These are phyloP conservation scores for Ogataea kodamae DNA, from an alignment of 805 yeast species.

Conservation along the genomic window DNA sequence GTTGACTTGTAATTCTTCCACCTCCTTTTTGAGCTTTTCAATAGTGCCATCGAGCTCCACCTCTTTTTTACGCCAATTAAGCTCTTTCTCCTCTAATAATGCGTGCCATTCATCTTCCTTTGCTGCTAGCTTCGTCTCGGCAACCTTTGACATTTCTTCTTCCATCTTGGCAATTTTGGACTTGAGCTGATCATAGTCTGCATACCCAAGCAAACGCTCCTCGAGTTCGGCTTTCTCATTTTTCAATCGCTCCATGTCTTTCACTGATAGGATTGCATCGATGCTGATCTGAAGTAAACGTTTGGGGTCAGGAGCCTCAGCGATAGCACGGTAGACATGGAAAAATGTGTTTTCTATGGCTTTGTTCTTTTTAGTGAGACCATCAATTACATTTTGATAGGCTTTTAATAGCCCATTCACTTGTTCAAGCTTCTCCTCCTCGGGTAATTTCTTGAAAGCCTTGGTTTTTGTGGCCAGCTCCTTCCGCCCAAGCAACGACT, in stretches of 20 bases:
- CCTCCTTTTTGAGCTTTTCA: slow-evolving; percentile 47
- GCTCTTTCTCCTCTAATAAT: slow-evolving; percentile 66
- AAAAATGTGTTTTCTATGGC: slow-evolving; percentile 69
- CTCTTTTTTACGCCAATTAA: slow-evolving; percentile 63
- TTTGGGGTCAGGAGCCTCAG: slow-evolving; percentile 92
- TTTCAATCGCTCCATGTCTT: slow-evolving; percentile 50
- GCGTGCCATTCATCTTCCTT: slow-evolving; percentile 73
- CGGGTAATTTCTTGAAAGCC: slow-evolving; percentile 68
- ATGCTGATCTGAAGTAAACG: slow-evolving; percentile 71
- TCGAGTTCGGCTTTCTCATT: slow-evolving; percentile 49
- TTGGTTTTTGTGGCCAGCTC: slow-evolving; percentile 82
- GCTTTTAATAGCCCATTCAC: slow-evolving; percentile 64
- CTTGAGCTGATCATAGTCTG: slow-evolving; percentile 78
- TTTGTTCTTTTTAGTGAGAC: slow-evolving; percentile 73
- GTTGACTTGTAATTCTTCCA: slow-evolving; percentile 61
- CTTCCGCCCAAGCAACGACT: slow-evolving; percentile 67
- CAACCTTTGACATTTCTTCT: slow-evolving; percentile 52
- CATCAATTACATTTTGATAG: slow-evolving; percentile 87
- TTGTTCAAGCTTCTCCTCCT: slow-evolving; percentile 61
- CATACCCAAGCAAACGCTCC: slow-evolving; percentile 57
- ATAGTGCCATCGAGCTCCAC: slow-evolving; percentile 48
- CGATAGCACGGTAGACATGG: slow-evolving; percentile 67
- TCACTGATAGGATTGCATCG: slow-evolving; percentile 48
- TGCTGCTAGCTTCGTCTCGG: slow-evolving; percentile 54
- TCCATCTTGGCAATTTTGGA: slow-evolving; percentile 58